Evolutionary conservation across 2,329 filamentous ascomycete genomes (phyloP), one percentile per base, ranked within the genome.

Genomic region (Ascochyta clinopodiicola): DNA sequence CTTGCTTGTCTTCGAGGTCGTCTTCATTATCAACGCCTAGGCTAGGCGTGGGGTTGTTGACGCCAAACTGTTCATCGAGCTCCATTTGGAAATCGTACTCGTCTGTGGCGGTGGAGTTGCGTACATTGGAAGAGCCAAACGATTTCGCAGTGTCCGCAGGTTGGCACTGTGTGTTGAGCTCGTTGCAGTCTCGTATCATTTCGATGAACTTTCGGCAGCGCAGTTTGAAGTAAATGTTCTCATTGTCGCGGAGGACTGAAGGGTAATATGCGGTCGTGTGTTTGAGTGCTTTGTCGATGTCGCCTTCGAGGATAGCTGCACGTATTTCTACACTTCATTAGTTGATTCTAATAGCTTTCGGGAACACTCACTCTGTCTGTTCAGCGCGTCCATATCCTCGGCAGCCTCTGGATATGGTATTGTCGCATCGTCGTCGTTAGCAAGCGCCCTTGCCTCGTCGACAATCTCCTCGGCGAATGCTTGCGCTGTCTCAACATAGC

Each of bases 191-290:
- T n/a, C 73, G 60, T 22, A 75, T 67, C 88, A 99, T 94, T 75
- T 99, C 95, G 57, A 98, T 88, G 73, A 98, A 97, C 72, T 95
- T 96, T 57, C 92, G 87, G 71, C 93, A 97, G 63, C 89, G 86
- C 44, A 99, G 80, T 54, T 88, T 89, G 77, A 99, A 98, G 71
- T 93, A 88, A 15, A 97, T 92, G 49, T 92, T 86, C 50, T 91
- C 86, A 68, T 96, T 92, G 21, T 91, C 85, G 42, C 86, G 82
- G 17, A 99, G 82, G 1, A 98, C 92, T 22, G 84, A 82, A 5
- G 91, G 90, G 67, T 97, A 99, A 69, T 88, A 91, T 12, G 82
- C 81, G 44, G 88, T 86, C 3, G 91, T 96, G 66, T 88, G 84
- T 73, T 92, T 89, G n/a, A 98, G 82, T 0, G 94, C 94, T 64